These are phyloP conservation scores for Aspergillus glaucus DNA, from an alignment of 2,329 filamentous ascomycete genomes.

Conservation along the genomic window DNA sequence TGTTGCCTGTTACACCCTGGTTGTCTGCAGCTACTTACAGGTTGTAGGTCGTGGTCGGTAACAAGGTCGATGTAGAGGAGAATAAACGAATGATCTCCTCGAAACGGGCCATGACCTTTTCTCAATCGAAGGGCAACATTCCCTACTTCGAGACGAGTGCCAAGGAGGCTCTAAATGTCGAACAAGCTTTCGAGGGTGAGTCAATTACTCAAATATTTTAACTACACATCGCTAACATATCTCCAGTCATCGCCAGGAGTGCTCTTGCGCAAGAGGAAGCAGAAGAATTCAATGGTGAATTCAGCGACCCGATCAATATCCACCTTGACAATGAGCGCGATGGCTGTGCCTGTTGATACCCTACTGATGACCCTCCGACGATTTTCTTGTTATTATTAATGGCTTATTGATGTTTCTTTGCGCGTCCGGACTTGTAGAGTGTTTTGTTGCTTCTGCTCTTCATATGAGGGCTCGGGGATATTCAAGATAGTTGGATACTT, in stretches of 20 bases:
- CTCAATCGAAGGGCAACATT: conserved; percentile 93
- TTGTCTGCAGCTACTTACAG: background rate
- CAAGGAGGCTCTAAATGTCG: conserved; percentile 97
- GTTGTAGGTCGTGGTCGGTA: conserved; percentile 78
- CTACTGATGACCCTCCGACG: conserved; percentile 18
- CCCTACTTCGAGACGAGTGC: conserved; percentile 99
- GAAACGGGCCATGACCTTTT: conserved; percentile 95
- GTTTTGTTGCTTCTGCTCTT: conserved; percentile 7
- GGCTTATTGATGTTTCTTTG: conserved; percentile 9
- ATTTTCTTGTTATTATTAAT: conserved; percentile 15
- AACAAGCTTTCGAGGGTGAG: conserved; percentile 72
- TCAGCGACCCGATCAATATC: conserved; percentile 97
- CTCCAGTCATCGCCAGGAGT: conserved; percentile 84
- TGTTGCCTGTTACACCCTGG: conserved; percentile 32
- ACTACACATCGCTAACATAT: conserved; percentile 7
- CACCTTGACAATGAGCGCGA: conserved; percentile 90
- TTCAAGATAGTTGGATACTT: background rate
- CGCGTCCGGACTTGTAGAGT: conserved; percentile 13
- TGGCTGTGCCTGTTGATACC: conserved; percentile 77
- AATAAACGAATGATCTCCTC: conserved; percentile 94
- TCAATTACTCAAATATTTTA: background rate
- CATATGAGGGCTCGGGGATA: background rate
- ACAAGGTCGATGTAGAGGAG: conserved; percentile 98
- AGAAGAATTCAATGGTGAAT: conserved; percentile 95
- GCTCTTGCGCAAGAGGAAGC: conserved; percentile 95